Evolutionary conservation across 1,139 yeast species (phyloP).

Genomic region (Suhomyces guaymorum): DNA sequence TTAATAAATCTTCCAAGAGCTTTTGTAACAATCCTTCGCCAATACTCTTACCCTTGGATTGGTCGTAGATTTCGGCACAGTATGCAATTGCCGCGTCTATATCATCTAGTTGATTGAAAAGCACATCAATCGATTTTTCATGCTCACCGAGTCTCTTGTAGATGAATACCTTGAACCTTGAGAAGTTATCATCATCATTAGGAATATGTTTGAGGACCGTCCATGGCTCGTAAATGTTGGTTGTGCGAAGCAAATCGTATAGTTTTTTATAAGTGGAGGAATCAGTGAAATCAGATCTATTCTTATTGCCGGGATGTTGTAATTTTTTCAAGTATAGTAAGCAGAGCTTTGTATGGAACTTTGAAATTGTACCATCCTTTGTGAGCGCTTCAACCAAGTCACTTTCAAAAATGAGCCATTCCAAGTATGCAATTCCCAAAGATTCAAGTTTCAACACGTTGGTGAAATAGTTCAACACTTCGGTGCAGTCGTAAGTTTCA

Average conservation of each 20-base stretch:
- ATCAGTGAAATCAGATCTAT: conserved; percentile 16
- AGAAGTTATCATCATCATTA: conserved; percentile 34
- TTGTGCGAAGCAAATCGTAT: conserved; percentile 35
- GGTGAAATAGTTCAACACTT: conserved; percentile 53
- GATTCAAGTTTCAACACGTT: conserved; percentile 25
- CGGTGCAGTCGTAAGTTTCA: conserved; percentile 54
- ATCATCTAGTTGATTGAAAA: conserved; percentile 60
- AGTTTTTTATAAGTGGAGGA: conserved; percentile 35
- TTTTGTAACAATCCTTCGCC: conserved; percentile 46
- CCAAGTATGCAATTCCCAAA: conserved; percentile 58
- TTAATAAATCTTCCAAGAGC: conserved; percentile 39
- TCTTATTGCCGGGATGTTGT: conserved; percentile 19
- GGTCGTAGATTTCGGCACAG: conserved; percentile 52
- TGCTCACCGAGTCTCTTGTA: conserved; percentile 63
- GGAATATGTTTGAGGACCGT: conserved; percentile 43
- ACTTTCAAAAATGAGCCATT: conserved; percentile 49
- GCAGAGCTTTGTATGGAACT: conserved; percentile 56
- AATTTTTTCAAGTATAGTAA: conserved; percentile 51
- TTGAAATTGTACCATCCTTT: conserved; percentile 34
- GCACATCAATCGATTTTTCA: conserved; percentile 62
- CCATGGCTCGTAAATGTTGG: conserved; percentile 48
- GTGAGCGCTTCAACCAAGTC: conserved; percentile 42
- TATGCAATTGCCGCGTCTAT: conserved; percentile 59
- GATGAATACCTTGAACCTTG: conserved; percentile 57
- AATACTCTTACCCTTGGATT: conserved; percentile 30